These are phyloP conservation scores for Fusarium nurragi DNA, from an alignment of 2,329 filamentous ascomycete genomes.

Conservation along the genomic window DNA sequence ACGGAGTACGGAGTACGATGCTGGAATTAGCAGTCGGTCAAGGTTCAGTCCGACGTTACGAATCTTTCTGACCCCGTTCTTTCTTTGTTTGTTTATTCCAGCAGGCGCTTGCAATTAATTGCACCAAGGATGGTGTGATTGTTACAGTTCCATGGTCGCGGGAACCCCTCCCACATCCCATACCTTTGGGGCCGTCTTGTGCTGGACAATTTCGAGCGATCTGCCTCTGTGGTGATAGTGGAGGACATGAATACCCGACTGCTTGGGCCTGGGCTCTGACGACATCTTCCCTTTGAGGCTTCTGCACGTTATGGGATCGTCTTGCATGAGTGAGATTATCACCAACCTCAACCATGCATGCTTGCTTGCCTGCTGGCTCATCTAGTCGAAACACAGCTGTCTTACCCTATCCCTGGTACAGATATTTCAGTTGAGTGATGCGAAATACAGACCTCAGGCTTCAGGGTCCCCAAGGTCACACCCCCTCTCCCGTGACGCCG, in stretches of 20 bases:
- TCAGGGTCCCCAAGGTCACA: conserved; percentile 18
- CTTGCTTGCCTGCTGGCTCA: conserved; percentile 5
- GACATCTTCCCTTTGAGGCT: conserved; percentile 19
- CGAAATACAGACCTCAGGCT: background rate
- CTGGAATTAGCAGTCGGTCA: background rate
- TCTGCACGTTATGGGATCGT: conserved; percentile 10
- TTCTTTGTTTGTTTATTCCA: conserved; percentile 7
- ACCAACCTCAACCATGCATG: conserved; percentile 15
- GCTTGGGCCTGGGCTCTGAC: conserved; percentile 27
- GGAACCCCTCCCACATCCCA: conserved; percentile 20
- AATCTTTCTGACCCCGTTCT: background rate
- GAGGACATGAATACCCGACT: conserved; percentile 20
- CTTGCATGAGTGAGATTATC: conserved; percentile 19
- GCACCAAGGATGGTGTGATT: conserved; percentile 4
- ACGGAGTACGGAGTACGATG: background rate
- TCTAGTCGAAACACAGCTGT: conserved; percentile 27
- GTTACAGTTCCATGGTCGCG: conserved; percentile 21
- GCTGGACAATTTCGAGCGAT: conserved; percentile 10
- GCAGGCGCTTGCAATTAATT: conserved; percentile 4
- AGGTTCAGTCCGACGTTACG: background rate
- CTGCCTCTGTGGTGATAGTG: background rate
- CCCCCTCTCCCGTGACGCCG: conserved; percentile 32
- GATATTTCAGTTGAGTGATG: background rate
- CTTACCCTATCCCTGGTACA: background rate
- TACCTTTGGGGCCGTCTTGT: conserved; percentile 18